phyloP scores from a whole-genome alignment of 108 stramenopile species.

The Licmophora abbreviata region DNA sequence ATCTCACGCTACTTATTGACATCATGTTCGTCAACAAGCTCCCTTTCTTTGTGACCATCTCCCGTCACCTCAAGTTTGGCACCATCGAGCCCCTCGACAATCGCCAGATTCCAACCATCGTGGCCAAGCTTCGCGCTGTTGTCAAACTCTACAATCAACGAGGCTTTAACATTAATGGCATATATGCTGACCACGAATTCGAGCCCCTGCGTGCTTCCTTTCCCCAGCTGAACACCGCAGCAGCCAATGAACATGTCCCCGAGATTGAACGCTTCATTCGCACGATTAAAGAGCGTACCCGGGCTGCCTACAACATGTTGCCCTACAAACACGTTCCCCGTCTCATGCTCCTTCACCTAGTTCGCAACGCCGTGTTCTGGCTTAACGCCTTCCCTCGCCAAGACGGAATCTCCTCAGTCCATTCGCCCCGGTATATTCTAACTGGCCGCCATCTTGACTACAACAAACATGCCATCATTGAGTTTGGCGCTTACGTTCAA shows the following conservation, averaged over 20 bases:
- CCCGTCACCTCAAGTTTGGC: slow-evolving; percentile 17
- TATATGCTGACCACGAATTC: slow-evolving; percentile 27
- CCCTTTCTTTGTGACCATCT: slow-evolving; percentile 28
- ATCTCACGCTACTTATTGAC: slow-evolving; percentile 21
- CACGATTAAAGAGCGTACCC: slow-evolving; percentile 24
- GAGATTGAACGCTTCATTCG: slow-evolving; percentile 34
- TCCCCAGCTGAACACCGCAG: slow-evolving; percentile 1
- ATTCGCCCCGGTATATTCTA: slow-evolving; percentile 16
- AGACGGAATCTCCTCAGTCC: slow-evolving; percentile 8
- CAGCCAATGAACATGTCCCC: slow-evolving; percentile 35
- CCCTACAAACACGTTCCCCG: slow-evolving; percentile 25
- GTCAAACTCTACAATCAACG: slow-evolving; percentile 10
- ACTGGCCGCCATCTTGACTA: slow-evolving; percentile 8
- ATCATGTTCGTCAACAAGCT: slow-evolving; percentile 27
- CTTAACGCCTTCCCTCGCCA: slow-evolving; percentile 14
- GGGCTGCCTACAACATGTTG: slow-evolving; percentile 13
- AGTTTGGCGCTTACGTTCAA: slow-evolving; percentile 35
- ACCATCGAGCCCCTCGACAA: slow-evolving; percentile 7
- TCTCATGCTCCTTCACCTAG: slow-evolving; percentile 12
- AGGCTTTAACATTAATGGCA: slow-evolving; percentile 17
- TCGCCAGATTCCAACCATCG: background rate
- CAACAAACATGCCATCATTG: slow-evolving; percentile 15
- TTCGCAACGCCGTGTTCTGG: slow-evolving; percentile 15
- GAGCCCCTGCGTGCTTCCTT: slow-evolving; percentile 12
- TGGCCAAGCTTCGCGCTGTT: slow-evolving; percentile 1